A percentile compares a stretch with the other conserved stretches of the same genome.
Conservation (phyloP, 192 early-diverging fungal genomes). For the Podila horticola region DNA sequence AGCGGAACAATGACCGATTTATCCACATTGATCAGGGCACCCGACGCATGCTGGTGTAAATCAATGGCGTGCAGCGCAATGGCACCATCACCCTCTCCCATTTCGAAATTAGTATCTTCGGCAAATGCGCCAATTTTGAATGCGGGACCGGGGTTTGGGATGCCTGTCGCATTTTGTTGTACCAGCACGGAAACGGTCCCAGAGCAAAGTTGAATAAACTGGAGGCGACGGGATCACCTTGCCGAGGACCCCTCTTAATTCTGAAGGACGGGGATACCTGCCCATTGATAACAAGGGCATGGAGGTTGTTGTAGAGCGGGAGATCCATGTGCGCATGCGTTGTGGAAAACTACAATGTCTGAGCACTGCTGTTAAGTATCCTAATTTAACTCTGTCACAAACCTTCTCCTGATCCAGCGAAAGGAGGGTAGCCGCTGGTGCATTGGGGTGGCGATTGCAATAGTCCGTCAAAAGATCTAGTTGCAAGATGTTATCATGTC, state of each 20-base stretch:
- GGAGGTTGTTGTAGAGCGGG: constrained; percentile 1
- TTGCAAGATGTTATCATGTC: constrained; percentile 8
- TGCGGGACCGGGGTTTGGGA: not conserved
- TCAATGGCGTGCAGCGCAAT: not conserved
- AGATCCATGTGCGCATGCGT: constrained; percentile 3
- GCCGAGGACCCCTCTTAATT: not conserved
- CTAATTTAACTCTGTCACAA: constrained; percentile 34
- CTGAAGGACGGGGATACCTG: not conserved
- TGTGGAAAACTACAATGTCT: not conserved
- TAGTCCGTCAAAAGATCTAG: constrained; percentile 22
- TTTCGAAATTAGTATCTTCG: constrained; percentile 7
- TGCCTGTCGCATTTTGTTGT: not conserved
- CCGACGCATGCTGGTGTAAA: constrained; percentile 1
- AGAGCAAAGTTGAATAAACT: constrained; percentile 2
- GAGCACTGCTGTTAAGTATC: constrained; percentile 11
- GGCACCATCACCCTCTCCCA: not conserved
- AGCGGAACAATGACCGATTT: not conserved
- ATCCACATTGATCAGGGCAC: constrained; percentile 2
- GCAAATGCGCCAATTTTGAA: constrained; percentile 1
- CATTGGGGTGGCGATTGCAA: not conserved
- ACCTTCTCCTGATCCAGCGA: constrained; percentile 40
- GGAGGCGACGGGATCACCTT: constrained; percentile 1
- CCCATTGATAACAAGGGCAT: not conserved
- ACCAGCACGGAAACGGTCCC: not conserved
- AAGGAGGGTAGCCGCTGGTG: not conserved